These are phyloP conservation scores for Dipteronia sinensis DNA, from an alignment of 345 rosid genomes.

Conservation along the genomic window DNA sequence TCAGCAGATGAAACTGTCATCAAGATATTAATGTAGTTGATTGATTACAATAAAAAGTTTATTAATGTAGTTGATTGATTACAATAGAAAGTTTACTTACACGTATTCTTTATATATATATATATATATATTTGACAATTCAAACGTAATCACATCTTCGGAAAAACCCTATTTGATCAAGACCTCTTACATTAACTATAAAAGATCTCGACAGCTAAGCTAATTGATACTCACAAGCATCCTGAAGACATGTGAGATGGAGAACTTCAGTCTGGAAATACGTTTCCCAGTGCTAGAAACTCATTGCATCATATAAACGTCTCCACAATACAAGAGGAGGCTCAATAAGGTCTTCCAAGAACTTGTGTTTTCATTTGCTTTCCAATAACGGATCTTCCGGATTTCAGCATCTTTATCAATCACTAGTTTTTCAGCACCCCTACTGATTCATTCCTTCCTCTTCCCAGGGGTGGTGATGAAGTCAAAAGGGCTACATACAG, in stretches of 20 bases:
- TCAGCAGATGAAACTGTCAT: not conserved
- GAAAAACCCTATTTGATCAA: not conserved
- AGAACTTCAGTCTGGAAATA: not conserved
- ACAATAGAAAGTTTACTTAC: not conserved
- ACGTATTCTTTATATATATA: too few species aligned
- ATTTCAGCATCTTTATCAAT: conserved; percentile 7
- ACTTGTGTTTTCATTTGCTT: conserved; percentile 18
- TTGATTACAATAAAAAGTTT: not conserved
- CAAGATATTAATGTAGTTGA: too few species aligned
- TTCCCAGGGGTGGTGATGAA: conserved; percentile 4
- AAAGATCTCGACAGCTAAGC: not conserved
- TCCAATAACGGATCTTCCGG: not conserved
- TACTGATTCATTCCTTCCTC: not conserved
- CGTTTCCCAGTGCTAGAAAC: conserved; percentile 4
- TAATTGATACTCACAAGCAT: not conserved
- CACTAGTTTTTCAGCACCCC: conserved; percentile 4
- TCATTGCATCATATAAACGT: not conserved
- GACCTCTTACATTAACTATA: not conserved
- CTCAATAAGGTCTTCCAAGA: not conserved
- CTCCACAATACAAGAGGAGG: not conserved
- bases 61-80: too few species aligned
- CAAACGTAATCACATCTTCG: not conserved
- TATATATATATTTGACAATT: not conserved
- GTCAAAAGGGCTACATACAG: not conserved
- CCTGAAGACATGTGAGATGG: not conserved